Conservation (phyloP, 1,284 basidiomycete genomes). For the Wallemia mellicola region DNA sequence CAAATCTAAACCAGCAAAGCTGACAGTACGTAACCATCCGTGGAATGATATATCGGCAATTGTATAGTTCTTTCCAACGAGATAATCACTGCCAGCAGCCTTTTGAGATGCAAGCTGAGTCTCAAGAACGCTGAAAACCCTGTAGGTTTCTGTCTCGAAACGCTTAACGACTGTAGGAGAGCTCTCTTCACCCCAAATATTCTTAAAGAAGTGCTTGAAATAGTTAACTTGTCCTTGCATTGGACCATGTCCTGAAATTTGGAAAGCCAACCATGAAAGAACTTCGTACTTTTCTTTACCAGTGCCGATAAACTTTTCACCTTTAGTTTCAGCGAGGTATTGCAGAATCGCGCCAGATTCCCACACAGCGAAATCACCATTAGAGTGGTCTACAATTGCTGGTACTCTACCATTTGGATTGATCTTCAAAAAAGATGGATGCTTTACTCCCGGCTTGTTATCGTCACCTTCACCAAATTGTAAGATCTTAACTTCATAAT, state of each 20-base stretch:
- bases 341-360: constrained; percentile 9
- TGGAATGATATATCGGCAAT: constrained; percentile 2
- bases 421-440: constrained; percentile 6
- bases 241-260: constrained; percentile 1
- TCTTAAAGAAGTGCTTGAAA: not conserved
- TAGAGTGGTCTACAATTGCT: constrained; percentile 7
- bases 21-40: not conserved
- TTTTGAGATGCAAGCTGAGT: not conserved
- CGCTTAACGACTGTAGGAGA: not conserved
- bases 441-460: constrained; percentile 9
- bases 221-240: constrained; percentile 1
- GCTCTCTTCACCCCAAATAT: not conserved
- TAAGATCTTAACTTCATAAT: not conserved
- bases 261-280: not conserved
- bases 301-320: not conserved
- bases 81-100: not conserved
- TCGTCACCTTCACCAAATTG: not conserved
- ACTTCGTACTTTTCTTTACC: not conserved
- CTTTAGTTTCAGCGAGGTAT: constrained; percentile 7
- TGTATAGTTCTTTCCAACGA: not conserved
- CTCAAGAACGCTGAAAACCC: not conserved
- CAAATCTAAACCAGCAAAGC: not conserved
- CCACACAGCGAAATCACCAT: constrained; percentile 8
- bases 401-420: constrained; percentile 13
- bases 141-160: not conserved